Percentiles rank a stretch among this genome's conserved stretches.
phyloP scores from a whole-genome alignment of 2,329 filamentous ascomycete species.

The Elsinoe batatas region DNA sequence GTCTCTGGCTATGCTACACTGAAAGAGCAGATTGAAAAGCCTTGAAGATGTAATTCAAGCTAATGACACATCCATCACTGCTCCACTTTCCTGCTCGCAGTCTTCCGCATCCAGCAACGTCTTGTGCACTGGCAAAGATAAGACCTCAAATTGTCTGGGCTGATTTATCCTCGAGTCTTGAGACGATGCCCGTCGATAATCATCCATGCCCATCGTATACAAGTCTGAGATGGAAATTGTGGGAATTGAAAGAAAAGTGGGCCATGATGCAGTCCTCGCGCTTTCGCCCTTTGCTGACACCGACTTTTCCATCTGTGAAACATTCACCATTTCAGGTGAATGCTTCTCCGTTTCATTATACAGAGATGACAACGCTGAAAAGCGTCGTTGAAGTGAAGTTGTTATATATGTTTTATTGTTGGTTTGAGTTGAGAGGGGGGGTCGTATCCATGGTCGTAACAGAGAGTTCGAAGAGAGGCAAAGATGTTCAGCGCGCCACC shows the following conservation, averaged over 20 bases:
- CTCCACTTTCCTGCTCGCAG: neutral
- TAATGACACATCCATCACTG: slow-evolving; percentile 15
- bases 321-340: slow-evolving; percentile 11
- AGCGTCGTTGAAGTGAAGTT: neutral
- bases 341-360: neutral
- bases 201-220: neutral
- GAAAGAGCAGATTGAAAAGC: neutral
- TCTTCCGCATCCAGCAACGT: neutral
- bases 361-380: neutral
- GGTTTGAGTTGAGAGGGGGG: slow-evolving; percentile 11
- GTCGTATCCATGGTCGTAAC: neutral
- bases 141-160: neutral
- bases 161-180: neutral
- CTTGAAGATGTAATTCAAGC: slow-evolving; percentile 14
- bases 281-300: slow-evolving; percentile 13
- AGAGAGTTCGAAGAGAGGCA: slow-evolving; percentile 4
- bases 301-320: neutral
- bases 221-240: neutral
- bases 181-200: neutral
- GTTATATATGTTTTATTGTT: neutral
- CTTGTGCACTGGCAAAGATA: neutral
- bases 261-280: slow-evolving; percentile 12
- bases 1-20: neutral
- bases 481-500: slow-evolving; percentile 20
- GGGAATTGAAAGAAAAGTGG: slow-evolving; percentile 7